Conservation (phyloP, 2,329 filamentous ascomycete genomes). For the Colletotrichum graminicola region DNA sequence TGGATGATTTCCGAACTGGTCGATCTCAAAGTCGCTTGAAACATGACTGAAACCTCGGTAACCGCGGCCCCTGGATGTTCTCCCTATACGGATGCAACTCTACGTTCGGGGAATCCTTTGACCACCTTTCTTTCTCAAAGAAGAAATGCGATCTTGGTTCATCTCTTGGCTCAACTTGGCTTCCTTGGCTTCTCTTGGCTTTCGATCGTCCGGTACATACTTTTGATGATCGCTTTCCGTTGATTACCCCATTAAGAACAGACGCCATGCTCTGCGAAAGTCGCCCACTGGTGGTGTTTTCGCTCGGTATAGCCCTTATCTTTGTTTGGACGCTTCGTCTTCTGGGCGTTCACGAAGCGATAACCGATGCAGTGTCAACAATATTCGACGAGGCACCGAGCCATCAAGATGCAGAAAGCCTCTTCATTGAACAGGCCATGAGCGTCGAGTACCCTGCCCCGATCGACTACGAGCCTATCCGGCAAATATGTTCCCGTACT, state of each 20-base stretch:
- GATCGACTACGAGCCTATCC: constrained; percentile 52
- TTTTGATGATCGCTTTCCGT: constrained; percentile 2
- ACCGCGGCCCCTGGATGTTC: not conserved
- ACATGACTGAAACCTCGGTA: constrained; percentile 24
- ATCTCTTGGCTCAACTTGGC: not conserved
- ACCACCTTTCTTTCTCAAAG: not conserved
- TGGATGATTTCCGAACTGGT: not conserved
- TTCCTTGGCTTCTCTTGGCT: constrained; percentile 8
- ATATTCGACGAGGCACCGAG: constrained; percentile 14
- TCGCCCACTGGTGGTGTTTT: constrained; percentile 26
- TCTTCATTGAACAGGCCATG: constrained; percentile 46
- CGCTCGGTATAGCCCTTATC: constrained; percentile 18
- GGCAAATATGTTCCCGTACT: constrained; percentile 49
- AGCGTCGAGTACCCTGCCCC: constrained; percentile 52
- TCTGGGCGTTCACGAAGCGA: constrained; percentile 7
- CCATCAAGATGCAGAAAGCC: constrained; percentile 31
- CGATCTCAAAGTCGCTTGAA: constrained; percentile 15
- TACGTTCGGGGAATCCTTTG: not conserved
- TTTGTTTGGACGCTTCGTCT: constrained; percentile 36
- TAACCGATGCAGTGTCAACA: constrained; percentile 20
- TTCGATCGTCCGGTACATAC: not conserved
- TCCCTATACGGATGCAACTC: not conserved
- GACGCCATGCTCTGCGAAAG: constrained; percentile 37
- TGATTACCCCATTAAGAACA: constrained; percentile 1
- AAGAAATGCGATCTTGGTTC: not conserved